Percentiles rank a stretch among this genome's conserved stretches.
Evolutionary conservation across 495 filamentous ascomycete genomes (phyloP).

Genomic region (Darksidea phi): DNA sequence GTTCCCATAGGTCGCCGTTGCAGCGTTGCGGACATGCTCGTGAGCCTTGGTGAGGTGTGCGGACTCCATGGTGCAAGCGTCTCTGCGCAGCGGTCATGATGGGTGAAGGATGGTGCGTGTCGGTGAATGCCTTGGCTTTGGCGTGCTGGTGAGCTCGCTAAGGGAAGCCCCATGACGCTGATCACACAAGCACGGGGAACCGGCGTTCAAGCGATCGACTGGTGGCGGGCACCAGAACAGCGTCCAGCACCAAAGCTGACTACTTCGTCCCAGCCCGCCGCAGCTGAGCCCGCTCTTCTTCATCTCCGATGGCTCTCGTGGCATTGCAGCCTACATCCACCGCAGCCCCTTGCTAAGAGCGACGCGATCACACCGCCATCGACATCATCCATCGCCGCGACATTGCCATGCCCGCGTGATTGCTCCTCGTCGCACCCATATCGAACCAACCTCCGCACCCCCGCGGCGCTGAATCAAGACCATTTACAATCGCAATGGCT

Average conservation of each 20-base stretch:
- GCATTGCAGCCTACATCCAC: no score
- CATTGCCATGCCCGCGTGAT: no score
- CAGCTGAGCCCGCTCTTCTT: background rate
- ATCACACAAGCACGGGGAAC: background rate
- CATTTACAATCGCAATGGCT: slow-evolving; percentile 3
- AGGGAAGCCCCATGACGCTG: background rate
- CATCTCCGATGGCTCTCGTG: no score
- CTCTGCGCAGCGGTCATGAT: background rate
- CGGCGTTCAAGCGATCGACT: no score
- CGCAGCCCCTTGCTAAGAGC: background rate
- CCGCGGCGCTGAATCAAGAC: background rate
- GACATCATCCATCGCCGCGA: background rate
- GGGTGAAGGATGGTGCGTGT: slow-evolving; percentile 3
- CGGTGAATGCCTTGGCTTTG: background rate
- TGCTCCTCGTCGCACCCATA: no score
- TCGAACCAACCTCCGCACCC: background rate
- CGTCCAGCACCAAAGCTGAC: background rate
- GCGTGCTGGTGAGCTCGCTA: background rate
- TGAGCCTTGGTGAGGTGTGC: slow-evolving; percentile 75
- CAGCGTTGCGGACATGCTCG: slow-evolving; percentile 80
- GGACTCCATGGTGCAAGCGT: slow-evolving; percentile 53
- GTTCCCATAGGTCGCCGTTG: slow-evolving; percentile 66
- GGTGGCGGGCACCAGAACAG: background rate
- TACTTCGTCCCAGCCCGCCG: background rate
- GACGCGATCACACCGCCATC: background rate